These are phyloP conservation scores for Pseudogymnoascus sp. DNA, from an alignment of 2,329 filamentous ascomycete species.

Conservation along the genomic window DNA sequence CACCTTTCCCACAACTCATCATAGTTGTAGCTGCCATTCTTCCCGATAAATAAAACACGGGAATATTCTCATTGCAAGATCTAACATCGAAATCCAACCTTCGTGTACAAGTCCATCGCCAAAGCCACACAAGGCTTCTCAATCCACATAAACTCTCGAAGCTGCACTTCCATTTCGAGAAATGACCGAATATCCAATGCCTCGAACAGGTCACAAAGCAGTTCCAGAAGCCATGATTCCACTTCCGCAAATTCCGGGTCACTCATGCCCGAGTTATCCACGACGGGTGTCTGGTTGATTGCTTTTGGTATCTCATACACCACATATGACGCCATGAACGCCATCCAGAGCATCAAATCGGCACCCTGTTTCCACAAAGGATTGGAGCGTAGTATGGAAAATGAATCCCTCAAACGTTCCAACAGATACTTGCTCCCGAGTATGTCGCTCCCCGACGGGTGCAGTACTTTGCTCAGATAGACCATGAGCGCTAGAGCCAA, in stretches of 20 bases:
- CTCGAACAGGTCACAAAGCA: not conserved
- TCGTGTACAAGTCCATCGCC: not conserved
- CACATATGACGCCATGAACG: not conserved
- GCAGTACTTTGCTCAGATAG: not conserved
- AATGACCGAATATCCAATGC: not conserved
- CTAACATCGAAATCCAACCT: not conserved
- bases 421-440: not conserved
- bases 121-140: not conserved
- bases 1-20: not conserved
- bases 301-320: not conserved
- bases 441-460: not conserved
- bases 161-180: not conserved
- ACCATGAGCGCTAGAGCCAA: not conserved
- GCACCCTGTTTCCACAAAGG: not conserved
- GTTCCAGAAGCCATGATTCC: not conserved
- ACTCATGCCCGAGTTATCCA: not conserved
- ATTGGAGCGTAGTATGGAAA: not conserved
- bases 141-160: not conserved
- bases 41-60: not conserved
- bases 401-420: not conserved
- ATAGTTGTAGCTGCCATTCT: not conserved
- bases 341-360: conserved; percentile 1
- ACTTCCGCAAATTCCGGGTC: not conserved
- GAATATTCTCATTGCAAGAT: not conserved
- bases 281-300: not conserved